Evolutionary conservation across 495 filamentous ascomycete genomes (phyloP).

Genomic region (Delitschia confertaspora): DNA sequence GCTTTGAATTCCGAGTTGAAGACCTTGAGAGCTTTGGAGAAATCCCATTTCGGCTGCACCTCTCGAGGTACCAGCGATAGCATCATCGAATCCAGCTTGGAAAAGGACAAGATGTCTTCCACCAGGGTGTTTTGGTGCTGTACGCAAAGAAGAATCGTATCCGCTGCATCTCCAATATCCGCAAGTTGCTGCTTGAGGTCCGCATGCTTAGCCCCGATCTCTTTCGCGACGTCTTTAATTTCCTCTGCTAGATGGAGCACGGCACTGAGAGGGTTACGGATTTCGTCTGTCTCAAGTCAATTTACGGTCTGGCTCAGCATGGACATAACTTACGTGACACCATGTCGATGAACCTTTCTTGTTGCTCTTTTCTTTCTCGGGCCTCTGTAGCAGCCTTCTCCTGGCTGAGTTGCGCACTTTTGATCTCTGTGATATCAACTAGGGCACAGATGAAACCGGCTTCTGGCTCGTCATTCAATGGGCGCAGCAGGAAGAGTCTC

Average conservation of each 20-base stretch:
- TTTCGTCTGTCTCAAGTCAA: conserved; percentile 25
- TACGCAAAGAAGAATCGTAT: conserved; percentile 33
- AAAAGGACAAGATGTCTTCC: conserved; percentile 35
- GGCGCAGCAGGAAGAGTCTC: conserved; percentile 33
- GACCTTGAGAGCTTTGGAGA: conserved; percentile 30
- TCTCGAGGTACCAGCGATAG: conserved; percentile 28
- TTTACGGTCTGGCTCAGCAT: conserved; percentile 9
- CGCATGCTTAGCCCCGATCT: conserved; percentile 5
- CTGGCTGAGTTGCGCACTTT: conserved; percentile 31
- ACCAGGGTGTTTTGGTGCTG: conserved; percentile 34
- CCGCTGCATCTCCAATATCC: conserved; percentile 29
- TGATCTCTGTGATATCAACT: conserved; percentile 34
- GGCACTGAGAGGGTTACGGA: conserved; percentile 34
- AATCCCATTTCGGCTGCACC: conserved; percentile 26
- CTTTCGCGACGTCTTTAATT: conserved; percentile 25
- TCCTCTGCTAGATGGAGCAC: conserved; percentile 35
- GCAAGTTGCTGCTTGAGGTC: conserved; percentile 4
- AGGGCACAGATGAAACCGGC: conserved; percentile 34
- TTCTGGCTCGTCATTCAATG: conserved; percentile 30
- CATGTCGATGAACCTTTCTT: conserved; percentile 35
- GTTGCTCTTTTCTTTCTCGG: conserved; percentile 31
- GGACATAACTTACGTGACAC: conserved; percentile 9
- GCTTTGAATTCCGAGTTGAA: conserved; percentile 34
- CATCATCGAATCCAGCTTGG: conserved; percentile 36
- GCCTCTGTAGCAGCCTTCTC: conserved; percentile 33